These are phyloP conservation scores for Medicago truncatula DNA, from an alignment of 306 rosid genomes.

Conservation along the genomic window MtrunA17r5.0-ANR NC_053044.1:47854501-47855000, in stretches of 20 bases:
- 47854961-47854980: neutral
- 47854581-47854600: slow-evolving; percentile 79
- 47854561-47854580: slow-evolving; percentile 86
- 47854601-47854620: slow-evolving; percentile 78
- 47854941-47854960: no score
- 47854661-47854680: slow-evolving; percentile 76
- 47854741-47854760: slow-evolving; percentile 38
- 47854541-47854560: slow-evolving; percentile 82
- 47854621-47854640: slow-evolving; percentile 70
- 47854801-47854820: neutral
- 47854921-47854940: neutral
- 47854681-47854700: slow-evolving; percentile 84
- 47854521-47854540: slow-evolving; percentile 86
- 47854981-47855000: neutral
- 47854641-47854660: slow-evolving; percentile 77
- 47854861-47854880: neutral
- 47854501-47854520: slow-evolving; percentile 56
- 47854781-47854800: neutral
- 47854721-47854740: slow-evolving; percentile 76
- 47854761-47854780: neutral
- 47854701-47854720: slow-evolving; percentile 70
- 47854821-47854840: neutral
- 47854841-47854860: neutral
- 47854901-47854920: neutral
- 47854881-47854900: neutral